phyloP scores from a whole-genome alignment of 495 filamentous ascomycete genomes.

The Lineolata rhizophorae region DNA sequence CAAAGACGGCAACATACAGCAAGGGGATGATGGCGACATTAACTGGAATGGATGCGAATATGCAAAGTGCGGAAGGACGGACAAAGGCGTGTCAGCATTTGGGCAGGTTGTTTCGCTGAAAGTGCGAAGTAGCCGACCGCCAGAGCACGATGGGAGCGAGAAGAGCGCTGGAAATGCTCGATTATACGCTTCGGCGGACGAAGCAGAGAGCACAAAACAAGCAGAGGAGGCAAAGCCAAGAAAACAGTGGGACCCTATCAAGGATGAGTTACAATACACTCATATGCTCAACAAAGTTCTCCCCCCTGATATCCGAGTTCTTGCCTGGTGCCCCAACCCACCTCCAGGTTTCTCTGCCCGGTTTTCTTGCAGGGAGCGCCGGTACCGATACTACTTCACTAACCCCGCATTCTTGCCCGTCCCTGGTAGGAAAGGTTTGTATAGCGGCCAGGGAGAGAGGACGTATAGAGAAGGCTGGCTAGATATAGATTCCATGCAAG shows the following conservation, averaged over 20 bases:
- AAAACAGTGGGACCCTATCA: constrained; percentile 61
- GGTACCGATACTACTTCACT: constrained; percentile 93
- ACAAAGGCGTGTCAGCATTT: constrained; percentile 86
- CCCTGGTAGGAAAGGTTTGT: constrained; percentile 21
- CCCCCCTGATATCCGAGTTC: constrained; percentile 66
- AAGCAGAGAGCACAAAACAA: not conserved
- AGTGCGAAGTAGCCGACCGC: constrained; percentile 55
- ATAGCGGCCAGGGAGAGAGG: constrained; percentile 23
- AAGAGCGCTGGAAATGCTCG: too few relatives aligned
- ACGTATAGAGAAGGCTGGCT: constrained; percentile 27
- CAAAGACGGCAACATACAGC: constrained; percentile 13
- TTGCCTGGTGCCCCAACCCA: constrained; percentile 80
- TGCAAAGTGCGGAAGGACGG: constrained; percentile 84
- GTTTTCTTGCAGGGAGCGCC: constrained; percentile 76
- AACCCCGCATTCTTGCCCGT: constrained; percentile 60
- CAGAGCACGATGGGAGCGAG: not conserved
- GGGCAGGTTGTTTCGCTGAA: constrained; percentile 76
- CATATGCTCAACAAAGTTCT: constrained; percentile 66
- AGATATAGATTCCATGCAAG: constrained; percentile 68
- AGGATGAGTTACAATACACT: constrained; percentile 67
- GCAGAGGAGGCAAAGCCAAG: constrained; percentile 8
- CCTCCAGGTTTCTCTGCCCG: constrained; percentile 67
- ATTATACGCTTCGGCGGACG: not conserved
- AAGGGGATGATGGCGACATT: constrained; percentile 19
- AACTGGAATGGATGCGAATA: constrained; percentile 71